phyloP scores from a whole-genome alignment of 208 protist species.

The Leishmania martiniquensis region DNA sequence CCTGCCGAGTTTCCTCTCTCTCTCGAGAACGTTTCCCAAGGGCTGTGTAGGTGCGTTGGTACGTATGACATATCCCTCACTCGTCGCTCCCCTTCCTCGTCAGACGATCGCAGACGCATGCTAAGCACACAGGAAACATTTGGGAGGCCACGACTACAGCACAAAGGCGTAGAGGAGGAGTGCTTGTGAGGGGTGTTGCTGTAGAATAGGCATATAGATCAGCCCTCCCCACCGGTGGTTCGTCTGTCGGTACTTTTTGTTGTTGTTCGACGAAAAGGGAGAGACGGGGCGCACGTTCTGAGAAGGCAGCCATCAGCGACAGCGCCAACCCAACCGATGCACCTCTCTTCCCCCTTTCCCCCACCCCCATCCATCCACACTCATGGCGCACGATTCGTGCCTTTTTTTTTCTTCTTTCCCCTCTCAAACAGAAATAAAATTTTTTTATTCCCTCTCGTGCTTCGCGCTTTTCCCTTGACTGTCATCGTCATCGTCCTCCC shows the following conservation, averaged over 20 bases:
- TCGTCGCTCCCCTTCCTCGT: conserved; percentile 11
- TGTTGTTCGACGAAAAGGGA: background rate
- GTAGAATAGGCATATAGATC: background rate
- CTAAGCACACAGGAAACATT: background rate
- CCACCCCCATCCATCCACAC: too few species aligned
- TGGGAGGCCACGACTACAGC: background rate
- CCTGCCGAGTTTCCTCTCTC: background rate
- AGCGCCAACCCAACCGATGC: background rate
- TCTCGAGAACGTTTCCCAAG: background rate
- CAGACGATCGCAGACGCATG: background rate
- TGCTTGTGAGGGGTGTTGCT: background rate
- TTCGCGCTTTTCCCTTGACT: background rate
- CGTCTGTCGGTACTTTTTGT: background rate
- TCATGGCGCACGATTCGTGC: too few species aligned
- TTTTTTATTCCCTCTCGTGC: background rate
- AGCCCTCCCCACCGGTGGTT: background rate
- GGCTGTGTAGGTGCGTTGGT: background rate
- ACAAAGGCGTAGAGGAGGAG: background rate
- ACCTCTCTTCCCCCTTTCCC: background rate
- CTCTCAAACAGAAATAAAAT: background rate
- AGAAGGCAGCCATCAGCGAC: background rate
- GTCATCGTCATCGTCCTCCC: background rate
- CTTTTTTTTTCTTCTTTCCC: conserved; percentile 1
- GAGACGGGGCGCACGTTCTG: background rate
- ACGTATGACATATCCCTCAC: background rate